A percentile compares a stretch with the other conserved stretches of the same genome.
These are phyloP conservation scores for Scedosporium dehoogii DNA, from an alignment of 2,329 filamentous ascomycete genomes.

Conservation along the genomic window DNA sequence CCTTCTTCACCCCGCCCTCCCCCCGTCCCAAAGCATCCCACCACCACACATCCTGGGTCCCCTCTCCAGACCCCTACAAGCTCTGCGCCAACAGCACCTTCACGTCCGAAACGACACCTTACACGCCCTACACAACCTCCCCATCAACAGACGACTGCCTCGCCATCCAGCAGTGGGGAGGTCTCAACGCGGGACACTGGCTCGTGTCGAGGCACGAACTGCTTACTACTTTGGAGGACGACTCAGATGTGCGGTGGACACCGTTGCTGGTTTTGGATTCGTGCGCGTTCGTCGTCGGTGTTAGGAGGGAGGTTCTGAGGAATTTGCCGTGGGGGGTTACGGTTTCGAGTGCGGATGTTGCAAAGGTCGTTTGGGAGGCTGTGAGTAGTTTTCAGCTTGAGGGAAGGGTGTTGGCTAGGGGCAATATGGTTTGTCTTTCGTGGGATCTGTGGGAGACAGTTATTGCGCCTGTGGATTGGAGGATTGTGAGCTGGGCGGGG, in stretches of 20 bases:
- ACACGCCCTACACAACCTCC: background rate
- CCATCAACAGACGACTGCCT: background rate
- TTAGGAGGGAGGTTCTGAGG: background rate
- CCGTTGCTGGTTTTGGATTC: background rate
- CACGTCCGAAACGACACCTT: background rate
- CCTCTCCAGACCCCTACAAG: background rate
- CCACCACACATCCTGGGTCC: background rate
- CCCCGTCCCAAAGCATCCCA: background rate
- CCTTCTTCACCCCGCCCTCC: background rate
- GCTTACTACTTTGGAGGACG: no score
- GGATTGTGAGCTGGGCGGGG: background rate
- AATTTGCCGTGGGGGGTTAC: conserved; percentile 2
- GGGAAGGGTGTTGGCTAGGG: background rate
- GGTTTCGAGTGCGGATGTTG: conserved; percentile 1
- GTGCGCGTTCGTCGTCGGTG: background rate
- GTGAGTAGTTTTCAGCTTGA: background rate
- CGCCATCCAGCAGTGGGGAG: background rate
- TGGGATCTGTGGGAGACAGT: conserved; percentile 1
- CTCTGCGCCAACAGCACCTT: background rate
- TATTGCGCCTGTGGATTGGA: conserved; percentile 3
- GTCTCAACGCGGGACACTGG: background rate
- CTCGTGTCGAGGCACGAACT: background rate
- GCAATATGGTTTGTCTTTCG: background rate
- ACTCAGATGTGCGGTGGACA: background rate
- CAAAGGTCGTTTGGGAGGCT: background rate